Evolutionary conservation across 2,329 filamentous ascomycete genomes (phyloP).

Genomic region (Trichoderma pleuroti): DNA sequence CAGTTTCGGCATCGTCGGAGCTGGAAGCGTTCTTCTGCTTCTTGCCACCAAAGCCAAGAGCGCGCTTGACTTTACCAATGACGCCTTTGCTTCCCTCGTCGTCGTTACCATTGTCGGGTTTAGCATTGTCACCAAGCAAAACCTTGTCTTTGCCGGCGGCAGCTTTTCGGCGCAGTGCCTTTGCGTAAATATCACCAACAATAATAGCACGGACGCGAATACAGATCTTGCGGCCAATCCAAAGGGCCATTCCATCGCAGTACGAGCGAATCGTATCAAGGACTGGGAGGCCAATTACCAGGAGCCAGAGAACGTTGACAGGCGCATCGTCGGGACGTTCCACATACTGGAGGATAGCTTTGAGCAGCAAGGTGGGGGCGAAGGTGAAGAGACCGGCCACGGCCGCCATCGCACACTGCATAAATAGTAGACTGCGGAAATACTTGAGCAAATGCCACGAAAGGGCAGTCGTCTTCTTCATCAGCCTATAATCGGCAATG

Average conservation of each 20-base stretch:
- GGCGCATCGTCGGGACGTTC: conserved; percentile 74
- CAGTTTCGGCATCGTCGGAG: conserved; percentile 33
- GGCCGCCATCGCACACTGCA: conserved; percentile 77
- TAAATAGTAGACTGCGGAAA: conserved; percentile 72
- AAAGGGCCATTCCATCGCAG: conserved; percentile 80
- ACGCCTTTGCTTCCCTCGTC: conserved; percentile 38
- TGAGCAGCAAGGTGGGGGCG: conserved; percentile 83
- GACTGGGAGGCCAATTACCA: conserved; percentile 83
- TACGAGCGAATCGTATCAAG: conserved; percentile 79
- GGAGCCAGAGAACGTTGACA: conserved; percentile 88
- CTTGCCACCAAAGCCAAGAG: conserved; percentile 61
- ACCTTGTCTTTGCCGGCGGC: conserved; percentile 72
- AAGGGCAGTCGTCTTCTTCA: conserved; percentile 76
- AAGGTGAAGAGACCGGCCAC: conserved; percentile 83
- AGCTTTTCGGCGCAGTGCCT: conserved; percentile 87
- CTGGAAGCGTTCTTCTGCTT: conserved; percentile 43
- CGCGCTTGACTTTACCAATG: conserved; percentile 50
- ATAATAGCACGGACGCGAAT: conserved; percentile 91
- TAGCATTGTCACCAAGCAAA: conserved; percentile 53
- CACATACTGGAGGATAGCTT: conserved; percentile 90
- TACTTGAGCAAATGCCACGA: conserved; percentile 78
- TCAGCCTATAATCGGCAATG: conserved; percentile 75
- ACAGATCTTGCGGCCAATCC: conserved; percentile 91
- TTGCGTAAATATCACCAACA: conserved; percentile 95
- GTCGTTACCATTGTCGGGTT: conserved; percentile 32